phyloP scores from a whole-genome alignment of 148 eudicot genomes.

The Rheum nobile region DNA sequence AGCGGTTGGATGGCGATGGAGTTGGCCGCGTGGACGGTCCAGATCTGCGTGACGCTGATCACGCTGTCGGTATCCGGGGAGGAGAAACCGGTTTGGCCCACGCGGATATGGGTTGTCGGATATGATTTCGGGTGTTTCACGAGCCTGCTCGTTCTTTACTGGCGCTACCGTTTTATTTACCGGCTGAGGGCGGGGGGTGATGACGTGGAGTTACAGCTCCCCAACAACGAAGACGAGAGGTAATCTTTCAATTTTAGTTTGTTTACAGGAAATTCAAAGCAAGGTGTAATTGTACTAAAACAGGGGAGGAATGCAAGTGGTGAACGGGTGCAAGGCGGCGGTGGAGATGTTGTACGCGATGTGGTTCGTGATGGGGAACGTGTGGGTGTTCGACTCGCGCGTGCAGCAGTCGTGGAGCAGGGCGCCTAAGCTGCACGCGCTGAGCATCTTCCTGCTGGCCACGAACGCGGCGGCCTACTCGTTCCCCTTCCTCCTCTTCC shows the following conservation, averaged over 20 bases:
- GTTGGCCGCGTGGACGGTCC: slow-evolving; percentile 33
- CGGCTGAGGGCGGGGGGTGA: slow-evolving; percentile 16
- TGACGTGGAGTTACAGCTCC: slow-evolving; percentile 34
- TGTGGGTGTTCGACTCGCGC: slow-evolving; percentile 80
- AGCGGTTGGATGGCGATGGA: slow-evolving; percentile 62
- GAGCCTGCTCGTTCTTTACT: slow-evolving; percentile 38
- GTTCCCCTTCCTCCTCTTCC: slow-evolving; percentile 71
- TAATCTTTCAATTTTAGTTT: slow-evolving; percentile 2
- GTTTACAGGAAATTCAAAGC: too few species aligned
- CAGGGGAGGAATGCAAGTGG: slow-evolving; percentile 32
- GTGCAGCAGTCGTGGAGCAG: slow-evolving; percentile 31
- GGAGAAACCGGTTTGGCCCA: slow-evolving; percentile 90
- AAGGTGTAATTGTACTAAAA: neutral
- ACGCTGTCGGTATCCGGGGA: slow-evolving; percentile 43
- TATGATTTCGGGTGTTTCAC: slow-evolving; percentile 71
- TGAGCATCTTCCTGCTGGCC: slow-evolving; percentile 55
- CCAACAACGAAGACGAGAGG: slow-evolving; percentile 42
- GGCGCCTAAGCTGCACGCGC: slow-evolving; percentile 66
- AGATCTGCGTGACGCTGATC: slow-evolving; percentile 31
- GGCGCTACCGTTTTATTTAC: slow-evolving; percentile 43
- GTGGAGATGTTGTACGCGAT: slow-evolving; percentile 78
- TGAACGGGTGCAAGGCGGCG: slow-evolving; percentile 45
- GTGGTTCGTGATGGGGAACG: slow-evolving; percentile 98
- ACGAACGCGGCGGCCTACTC: slow-evolving; percentile 85
- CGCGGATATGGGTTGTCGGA: slow-evolving; percentile 77